Evolutionary conservation across 225 moss, liverwort and hornwort species (phyloP).

Genomic region (Pseudoscleropodium purum): DNA sequence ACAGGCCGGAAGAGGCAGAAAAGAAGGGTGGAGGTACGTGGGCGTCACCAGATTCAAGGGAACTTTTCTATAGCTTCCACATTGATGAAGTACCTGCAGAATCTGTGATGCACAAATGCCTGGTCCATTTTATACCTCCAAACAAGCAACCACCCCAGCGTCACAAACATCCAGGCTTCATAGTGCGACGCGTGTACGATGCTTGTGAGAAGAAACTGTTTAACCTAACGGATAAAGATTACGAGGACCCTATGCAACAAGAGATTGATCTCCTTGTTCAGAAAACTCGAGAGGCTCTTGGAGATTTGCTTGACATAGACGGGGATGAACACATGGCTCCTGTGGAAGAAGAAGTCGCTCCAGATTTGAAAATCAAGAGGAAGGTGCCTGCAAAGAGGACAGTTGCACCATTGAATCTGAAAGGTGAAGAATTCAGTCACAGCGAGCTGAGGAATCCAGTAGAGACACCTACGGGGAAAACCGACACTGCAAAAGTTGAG

Average conservation of each 20-base stretch:
- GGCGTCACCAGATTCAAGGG: slow-evolving; percentile 75
- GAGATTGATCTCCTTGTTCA: slow-evolving; percentile 91
- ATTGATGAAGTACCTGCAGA: slow-evolving; percentile 96
- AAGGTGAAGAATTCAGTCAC: slow-evolving; percentile 42
- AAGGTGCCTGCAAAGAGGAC: slow-evolving; percentile 40
- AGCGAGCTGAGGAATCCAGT: slow-evolving; percentile 25
- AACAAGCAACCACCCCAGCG: slow-evolving; percentile 74
- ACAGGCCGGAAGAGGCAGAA: slow-evolving; percentile 95
- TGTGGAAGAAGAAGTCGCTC: slow-evolving; percentile 25
- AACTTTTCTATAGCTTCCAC: slow-evolving; percentile 97
- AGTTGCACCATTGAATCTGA: slow-evolving; percentile 56
- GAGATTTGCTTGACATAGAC: slow-evolving; percentile 66
- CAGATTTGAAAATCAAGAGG: slow-evolving; percentile 48
- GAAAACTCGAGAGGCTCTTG: slow-evolving; percentile 68
- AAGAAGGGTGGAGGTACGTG: slow-evolving; percentile 92
- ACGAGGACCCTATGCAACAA: slow-evolving; percentile 92
- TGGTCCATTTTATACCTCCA: slow-evolving; percentile 83
- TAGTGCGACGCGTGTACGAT: slow-evolving; percentile 88
- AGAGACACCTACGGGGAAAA: slow-evolving; percentile 48
- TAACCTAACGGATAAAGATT: slow-evolving; percentile 94
- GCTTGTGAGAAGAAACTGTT: slow-evolving; percentile 90
- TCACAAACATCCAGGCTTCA: slow-evolving; percentile 82
- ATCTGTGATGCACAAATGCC: slow-evolving; percentile 96
- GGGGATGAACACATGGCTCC: slow-evolving; percentile 35
- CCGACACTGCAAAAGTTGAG: slow-evolving; percentile 25